Evolutionary conservation across 768 basidiomycete species (phyloP), one percentile per base, ranked within the genome.

Genomic region (Leccinum aurantiacum): DNA sequence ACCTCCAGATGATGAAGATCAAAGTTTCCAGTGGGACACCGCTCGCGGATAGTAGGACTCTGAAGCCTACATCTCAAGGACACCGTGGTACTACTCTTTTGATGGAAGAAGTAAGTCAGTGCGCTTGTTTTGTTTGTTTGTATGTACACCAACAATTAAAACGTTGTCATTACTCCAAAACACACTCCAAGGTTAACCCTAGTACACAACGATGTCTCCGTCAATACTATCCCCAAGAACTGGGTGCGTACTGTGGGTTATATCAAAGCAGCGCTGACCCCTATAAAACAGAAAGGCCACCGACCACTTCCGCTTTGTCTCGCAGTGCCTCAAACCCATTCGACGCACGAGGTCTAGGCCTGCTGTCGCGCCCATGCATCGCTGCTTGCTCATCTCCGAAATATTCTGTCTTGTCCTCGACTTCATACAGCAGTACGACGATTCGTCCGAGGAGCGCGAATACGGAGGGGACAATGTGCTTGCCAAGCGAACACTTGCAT

Each of bases 401-500:
- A 51, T 67, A 11, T 25, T 67, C 25, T 56, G 31, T 19, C 29
- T 60, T 17, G 55, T 67, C 29, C 63, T 64, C n/a, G 53, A 54
- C 9, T 62, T 53, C 44, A 53, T 67, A 46, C 49, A 47, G 5
- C 38, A 56, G 3, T 47, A 17, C n/a, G 60, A 59, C 13, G 19
- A 49, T 13, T 24, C 57, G 4, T 10, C 5, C 2, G 57, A 29
- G 46, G 58, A 59, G 15, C 11, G 19, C 11, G 41, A 49, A 22
- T 49, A 33, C 6, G 14, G 4, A 14, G 53, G 17, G 15, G 19
- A 46, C 35, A 8, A 24, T n/a, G 48, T 25, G 8, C 35, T 31
- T 5, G 49, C 57, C 29, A 65, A 57, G 44, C 54, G 44, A 27
- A 51, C 64, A 7, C 65, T 68, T 27, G 67, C 61, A 31, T 58